Evolutionary conservation across 2,329 filamentous ascomycete genomes (phyloP).

Genomic region (Penicillium brasilianum): DNA sequence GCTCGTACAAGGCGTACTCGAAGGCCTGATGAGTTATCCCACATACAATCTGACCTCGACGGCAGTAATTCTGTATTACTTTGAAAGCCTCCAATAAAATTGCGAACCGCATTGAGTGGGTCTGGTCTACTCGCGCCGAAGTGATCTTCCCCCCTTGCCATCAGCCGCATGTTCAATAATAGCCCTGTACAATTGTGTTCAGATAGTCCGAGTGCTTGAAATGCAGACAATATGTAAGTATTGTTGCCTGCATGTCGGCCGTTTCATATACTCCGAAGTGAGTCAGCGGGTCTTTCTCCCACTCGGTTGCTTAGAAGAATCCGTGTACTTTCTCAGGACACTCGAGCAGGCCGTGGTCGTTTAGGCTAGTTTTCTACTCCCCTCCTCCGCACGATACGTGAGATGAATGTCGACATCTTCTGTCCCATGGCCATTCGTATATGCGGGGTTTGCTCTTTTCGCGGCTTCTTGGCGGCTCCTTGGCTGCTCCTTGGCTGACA

Average conservation of each 20-base stretch:
- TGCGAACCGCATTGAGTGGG: conserved; percentile 55
- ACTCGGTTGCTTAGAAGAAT: not conserved
- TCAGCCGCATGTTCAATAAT: conserved; percentile 56
- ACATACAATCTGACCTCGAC: conserved; percentile 54
- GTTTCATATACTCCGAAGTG: not conserved
- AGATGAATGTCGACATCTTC: conserved; percentile 27
- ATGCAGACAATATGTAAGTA: conserved; percentile 49
- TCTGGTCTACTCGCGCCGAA: conserved; percentile 58
- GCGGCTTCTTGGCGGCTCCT: conserved; percentile 39
- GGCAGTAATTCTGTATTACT: conserved; percentile 55
- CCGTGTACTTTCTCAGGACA: not conserved
- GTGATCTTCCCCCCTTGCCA: conserved; percentile 57
- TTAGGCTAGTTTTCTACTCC: not conserved
- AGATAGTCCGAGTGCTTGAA: conserved; percentile 58
- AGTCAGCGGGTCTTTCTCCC: not conserved
- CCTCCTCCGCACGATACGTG: conserved; percentile 28
- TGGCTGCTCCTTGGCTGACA: conserved; percentile 41
- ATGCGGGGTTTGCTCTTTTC: conserved; percentile 38
- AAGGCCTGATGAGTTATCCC: conserved; percentile 43
- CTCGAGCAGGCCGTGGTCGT: not conserved
- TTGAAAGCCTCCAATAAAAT: conserved; percentile 54
- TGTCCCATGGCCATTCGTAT: conserved; percentile 43
- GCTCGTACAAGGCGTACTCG: conserved; percentile 34
- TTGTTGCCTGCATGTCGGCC: conserved; percentile 45
- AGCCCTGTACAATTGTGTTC: conserved; percentile 51